Conservation (phyloP, 192 early-diverging fungal genomes). For the Rhizophagus prolifer region DNA sequence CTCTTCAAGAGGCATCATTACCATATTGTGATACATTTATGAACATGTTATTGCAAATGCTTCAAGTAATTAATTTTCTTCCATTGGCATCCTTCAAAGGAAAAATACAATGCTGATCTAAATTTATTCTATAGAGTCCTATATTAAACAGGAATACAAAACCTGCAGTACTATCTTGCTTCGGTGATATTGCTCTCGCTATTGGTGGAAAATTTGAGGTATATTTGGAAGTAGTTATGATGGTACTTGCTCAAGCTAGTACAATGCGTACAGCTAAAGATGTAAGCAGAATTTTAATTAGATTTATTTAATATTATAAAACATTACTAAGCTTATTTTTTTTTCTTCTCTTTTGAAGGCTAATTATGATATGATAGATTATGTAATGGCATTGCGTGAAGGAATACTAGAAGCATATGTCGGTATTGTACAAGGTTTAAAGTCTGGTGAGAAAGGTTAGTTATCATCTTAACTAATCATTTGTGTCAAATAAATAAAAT, state of each 20-base stretch:
- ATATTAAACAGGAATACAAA: constrained; percentile 84
- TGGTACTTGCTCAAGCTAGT: constrained; percentile 82
- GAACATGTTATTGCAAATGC: constrained; percentile 73
- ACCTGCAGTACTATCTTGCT: constrained; percentile 90
- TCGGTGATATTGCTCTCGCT: constrained; percentile 98
- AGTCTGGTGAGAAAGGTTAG: constrained; percentile 68
- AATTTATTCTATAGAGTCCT: constrained; percentile 45
- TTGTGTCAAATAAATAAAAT: not conserved
- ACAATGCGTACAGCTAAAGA: constrained; percentile 56
- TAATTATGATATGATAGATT: constrained; percentile 84
- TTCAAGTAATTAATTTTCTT: constrained; percentile 52
- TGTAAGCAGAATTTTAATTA: not conserved
- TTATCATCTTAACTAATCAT: not conserved
- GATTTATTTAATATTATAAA: not conserved
- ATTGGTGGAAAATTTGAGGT: constrained; percentile 82
- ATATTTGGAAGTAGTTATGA: constrained; percentile 83
- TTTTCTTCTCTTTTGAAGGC: constrained; percentile 34
- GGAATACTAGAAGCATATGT: constrained; percentile 95
- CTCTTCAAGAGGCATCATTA: constrained; percentile 69
- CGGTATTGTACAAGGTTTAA: constrained; percentile 93
- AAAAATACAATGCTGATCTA: not conserved
- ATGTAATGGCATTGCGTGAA: constrained; percentile 79
- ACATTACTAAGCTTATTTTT: constrained; percentile 1
- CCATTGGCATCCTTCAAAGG: no score
- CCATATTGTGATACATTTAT: constrained; percentile 88